Evolutionary conservation across 1,284 basidiomycete species (phyloP).

Genomic region (Irpex sp.): DNA sequence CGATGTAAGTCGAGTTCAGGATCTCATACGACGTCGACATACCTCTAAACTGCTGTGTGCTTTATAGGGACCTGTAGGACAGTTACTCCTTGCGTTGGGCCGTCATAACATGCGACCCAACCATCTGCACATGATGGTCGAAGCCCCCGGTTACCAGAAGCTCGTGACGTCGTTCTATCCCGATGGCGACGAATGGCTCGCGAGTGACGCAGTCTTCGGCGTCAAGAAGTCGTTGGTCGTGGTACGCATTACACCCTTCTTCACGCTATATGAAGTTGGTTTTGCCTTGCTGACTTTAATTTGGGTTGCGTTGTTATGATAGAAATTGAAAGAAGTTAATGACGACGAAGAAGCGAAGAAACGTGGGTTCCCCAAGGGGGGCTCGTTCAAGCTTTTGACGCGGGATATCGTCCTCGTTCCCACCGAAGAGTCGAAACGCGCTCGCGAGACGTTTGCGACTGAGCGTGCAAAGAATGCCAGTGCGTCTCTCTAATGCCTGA

Average conservation of each 20-base stretch:
- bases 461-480: slow-evolving; percentile 23
- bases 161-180: slow-evolving; percentile 77
- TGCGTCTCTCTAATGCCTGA: not conserved
- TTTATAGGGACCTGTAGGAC: slow-evolving; percentile 69
- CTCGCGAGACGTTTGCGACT: slow-evolving; percentile 23
- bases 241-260: slow-evolving; percentile 33
- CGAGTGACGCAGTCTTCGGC: slow-evolving; percentile 76
- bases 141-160: slow-evolving; percentile 67
- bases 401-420: slow-evolving; percentile 61
- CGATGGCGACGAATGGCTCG: slow-evolving; percentile 62
- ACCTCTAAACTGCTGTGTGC: not conserved
- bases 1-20: slow-evolving; percentile 42
- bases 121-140: slow-evolving; percentile 75
- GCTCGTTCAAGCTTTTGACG: slow-evolving; percentile 58
- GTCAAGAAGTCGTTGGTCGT: slow-evolving; percentile 63
- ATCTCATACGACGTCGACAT: not conserved
- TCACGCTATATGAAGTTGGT: slow-evolving; percentile 15
- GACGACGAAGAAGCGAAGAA: slow-evolving; percentile 52
- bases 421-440: slow-evolving; percentile 41
- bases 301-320: not conserved
- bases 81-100: slow-evolving; percentile 52
- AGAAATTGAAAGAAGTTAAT: slow-evolving; percentile 48
- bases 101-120: slow-evolving; percentile 79
- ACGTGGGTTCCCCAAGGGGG: slow-evolving; percentile 58
- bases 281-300: slow-evolving; percentile 17